Conservation (phyloP, 495 filamentous ascomycete genomes). For the Penicillium robsamsonii region DNA sequence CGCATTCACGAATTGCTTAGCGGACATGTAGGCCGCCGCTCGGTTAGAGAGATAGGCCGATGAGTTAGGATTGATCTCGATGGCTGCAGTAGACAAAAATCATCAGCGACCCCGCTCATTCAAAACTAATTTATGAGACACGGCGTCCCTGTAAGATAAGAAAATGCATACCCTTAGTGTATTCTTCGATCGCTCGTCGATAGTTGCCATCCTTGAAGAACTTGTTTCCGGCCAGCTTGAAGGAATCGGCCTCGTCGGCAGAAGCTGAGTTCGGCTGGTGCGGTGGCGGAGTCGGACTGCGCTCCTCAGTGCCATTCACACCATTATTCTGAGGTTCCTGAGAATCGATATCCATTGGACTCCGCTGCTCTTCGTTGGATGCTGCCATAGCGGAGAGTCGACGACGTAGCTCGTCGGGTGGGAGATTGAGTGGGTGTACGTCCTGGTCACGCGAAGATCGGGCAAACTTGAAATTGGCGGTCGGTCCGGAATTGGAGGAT, state of each 20-base stretch:
- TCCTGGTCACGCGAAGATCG: constrained; percentile 61
- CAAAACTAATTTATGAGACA: neutral
- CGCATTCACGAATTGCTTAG: constrained; percentile 70
- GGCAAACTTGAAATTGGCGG: constrained; percentile 10
- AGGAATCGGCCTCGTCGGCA: constrained; percentile 74
- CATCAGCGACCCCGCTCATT: constrained; percentile 11
- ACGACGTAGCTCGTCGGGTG: constrained; percentile 77
- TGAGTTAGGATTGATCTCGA: constrained; percentile 65
- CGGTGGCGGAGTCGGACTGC: constrained; percentile 75
- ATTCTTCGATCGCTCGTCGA: constrained; percentile 79
- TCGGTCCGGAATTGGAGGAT: constrained; percentile 28
- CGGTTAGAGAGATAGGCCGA: constrained; percentile 93
- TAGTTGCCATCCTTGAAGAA: constrained; percentile 94
- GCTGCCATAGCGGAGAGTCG: constrained; percentile 66
- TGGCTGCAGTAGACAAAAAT: constrained; percentile 53
- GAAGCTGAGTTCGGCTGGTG: constrained; percentile 61
- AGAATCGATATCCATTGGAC: constrained; percentile 76
- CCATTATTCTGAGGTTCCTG: constrained; percentile 49
- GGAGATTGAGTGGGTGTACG: constrained; percentile 81
- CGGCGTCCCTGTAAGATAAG: neutral
- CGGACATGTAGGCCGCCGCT: constrained; percentile 88
- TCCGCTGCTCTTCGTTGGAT: constrained; percentile 55
- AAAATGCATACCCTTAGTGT: constrained; percentile 75
- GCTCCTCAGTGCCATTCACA: constrained; percentile 51
- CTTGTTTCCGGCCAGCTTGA: constrained; percentile 91